phyloP scores from a whole-genome alignment of 2,329 filamentous ascomycete genomes.

The Nothophaeocryptopus gaeumannii region DNA sequence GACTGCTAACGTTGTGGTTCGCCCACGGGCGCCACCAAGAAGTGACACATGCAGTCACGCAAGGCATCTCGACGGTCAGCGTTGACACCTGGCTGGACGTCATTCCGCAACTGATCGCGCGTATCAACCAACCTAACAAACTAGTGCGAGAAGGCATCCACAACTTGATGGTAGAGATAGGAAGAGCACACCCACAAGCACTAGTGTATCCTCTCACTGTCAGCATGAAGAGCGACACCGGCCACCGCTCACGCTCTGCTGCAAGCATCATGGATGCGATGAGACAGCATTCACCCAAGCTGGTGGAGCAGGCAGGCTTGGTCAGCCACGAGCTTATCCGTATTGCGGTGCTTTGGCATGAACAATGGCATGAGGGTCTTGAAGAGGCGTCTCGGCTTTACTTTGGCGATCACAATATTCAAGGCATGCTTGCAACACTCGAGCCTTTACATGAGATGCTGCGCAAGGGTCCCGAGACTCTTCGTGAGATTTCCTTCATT shows the following conservation, averaged over 20 bases:
- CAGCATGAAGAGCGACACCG: conserved; percentile 92
- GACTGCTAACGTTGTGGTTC: conserved; percentile 93
- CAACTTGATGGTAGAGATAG: conserved; percentile 86
- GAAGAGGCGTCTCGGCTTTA: conserved; percentile 96
- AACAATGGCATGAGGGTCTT: conserved; percentile 96
- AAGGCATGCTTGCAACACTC: conserved; percentile 92
- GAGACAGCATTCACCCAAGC: conserved; percentile 85
- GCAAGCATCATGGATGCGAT: conserved; percentile 96
- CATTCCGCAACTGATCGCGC: conserved; percentile 92
- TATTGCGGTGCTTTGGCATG: conserved; percentile 96
- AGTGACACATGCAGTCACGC: conserved; percentile 82
- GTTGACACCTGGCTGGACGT: conserved; percentile 99
- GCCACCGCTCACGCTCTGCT: conserved; percentile 80
- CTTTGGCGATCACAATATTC: conserved; percentile 95
- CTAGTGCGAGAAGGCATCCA: conserved; percentile 88
- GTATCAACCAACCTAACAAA: conserved; percentile 92
- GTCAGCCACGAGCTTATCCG: conserved; percentile 96
- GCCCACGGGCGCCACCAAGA: conserved; percentile 84
- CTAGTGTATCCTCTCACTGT: conserved; percentile 96
- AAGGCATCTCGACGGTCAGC: conserved; percentile 87
- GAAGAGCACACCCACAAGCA: conserved; percentile 90
- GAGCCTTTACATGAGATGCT: conserved; percentile 88
- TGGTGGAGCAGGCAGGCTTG: conserved; percentile 92
- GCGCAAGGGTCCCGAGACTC: conserved; percentile 84
- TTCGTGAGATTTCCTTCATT: conserved; percentile 93